Evolutionary conservation across 345 rosid genomes (phyloP), one percentile per base, ranked within the genome.

Genomic region (Theobroma cacao): DNA sequence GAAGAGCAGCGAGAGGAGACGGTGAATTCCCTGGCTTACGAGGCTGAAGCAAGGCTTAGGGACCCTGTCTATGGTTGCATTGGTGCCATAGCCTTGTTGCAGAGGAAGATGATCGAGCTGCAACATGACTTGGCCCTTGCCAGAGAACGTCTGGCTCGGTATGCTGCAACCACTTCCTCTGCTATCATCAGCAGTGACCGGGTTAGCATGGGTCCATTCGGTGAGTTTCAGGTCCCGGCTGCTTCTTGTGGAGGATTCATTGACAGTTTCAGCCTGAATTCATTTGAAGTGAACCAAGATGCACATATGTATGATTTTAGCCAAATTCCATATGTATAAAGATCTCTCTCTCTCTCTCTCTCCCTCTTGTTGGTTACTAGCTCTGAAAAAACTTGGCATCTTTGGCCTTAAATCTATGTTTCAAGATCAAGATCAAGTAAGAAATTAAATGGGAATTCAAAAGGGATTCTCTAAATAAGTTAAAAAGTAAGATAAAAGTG

Each of bases 41-140:
- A 95, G 73, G 99, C 99, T 3, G 99, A 94, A 78, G 97, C 90
- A 2, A 87, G 98, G 89, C 94, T 95, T 1, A 79, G 85, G 74
- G 98, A 95, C 79, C 99, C 98, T 17, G 93, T 93, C 74, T 91
- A 93, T 17, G 99, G 99, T 30, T 93, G 98, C 86, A 92, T 94
- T 72, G 99, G 98, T 31, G 94, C 97, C 52, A 92, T 95, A 31
- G 94, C 96, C 74, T 64, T 89, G 78, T 80, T 92, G 47, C 97
- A 95, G 78, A 83, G 84, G 74, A 90, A 84, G 83, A 92, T 88
- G 94, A 74, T 84, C 0, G 89, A 95, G 90, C 97, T 95, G 38
- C 94, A 93, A 75, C 86, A 91, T 20, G 95, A 95, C 85, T 82
- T 93, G 38, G 91, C 95, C 69, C 58, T 90, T 67, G 98, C 98